Evolutionary conservation across 2,329 filamentous ascomycete species (phyloP), one percentile per base, ranked within the genome.

Genomic region (Xylariaceae sp.): DNA sequence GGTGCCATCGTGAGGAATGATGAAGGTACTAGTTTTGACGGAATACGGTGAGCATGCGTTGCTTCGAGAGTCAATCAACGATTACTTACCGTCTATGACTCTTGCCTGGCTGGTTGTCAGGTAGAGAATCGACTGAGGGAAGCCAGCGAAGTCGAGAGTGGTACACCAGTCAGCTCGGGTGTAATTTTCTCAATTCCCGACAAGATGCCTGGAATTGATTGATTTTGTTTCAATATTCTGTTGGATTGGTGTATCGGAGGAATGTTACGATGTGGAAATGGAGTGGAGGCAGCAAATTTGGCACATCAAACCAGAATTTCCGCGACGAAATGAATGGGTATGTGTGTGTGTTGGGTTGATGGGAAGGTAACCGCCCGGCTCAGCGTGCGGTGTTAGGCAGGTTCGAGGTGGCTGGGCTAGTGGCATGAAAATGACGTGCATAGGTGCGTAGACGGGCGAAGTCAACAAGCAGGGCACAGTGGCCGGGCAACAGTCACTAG

Each of bases 1-100:
- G 68, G 68, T 50, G 68, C 68, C 68, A 70, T 70, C 37, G 46
- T 58, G 58, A n/a, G 19, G 12, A 32, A 42, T 48, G 41, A 12
- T 11, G 27, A 6, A 3, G 34, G 26, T 32, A 12, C 27, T 44
- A 3, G 3, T 26, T 30, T 9, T 32, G 26, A n/a, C 40, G 34
- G 53, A 29, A 32, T 47, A 41, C 53, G 34, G 8, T 44, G 56
- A 41, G 40, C 50, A 52, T 60, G 44, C 12, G 31, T 27, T 40
- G 35, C 19, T 34, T 1, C 55, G 55, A 43, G 35, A 37, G 41
- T 45, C 43, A 32, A 43, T 53, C 30, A 40, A 50, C 55, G 40
- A 31, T 46, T 7, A 31, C 11, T 31, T 29, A 26, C 27, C n/a
- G 30, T 30, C 26, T 51, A 46, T 35, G 57, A 59, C 60, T 64